Percentiles rank a stretch among this genome's conserved stretches.
Evolutionary conservation across 2,329 filamentous ascomycete genomes (phyloP).

Genomic region (Nemania bipapillata): DNA sequence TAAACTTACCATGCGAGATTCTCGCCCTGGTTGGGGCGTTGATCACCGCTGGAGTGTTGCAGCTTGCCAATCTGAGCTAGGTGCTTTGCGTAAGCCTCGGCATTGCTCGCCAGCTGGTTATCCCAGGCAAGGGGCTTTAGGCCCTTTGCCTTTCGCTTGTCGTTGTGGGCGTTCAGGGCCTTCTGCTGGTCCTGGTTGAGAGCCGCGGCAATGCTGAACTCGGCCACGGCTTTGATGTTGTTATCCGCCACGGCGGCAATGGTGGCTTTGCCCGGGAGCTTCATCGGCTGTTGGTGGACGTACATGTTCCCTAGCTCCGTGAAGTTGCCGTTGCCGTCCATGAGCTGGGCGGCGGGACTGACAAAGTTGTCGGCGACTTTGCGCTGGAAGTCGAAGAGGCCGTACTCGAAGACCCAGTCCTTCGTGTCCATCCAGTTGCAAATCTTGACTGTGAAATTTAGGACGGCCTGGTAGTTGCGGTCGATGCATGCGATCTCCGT

Average conservation of each 20-base stretch:
- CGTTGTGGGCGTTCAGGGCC: conserved; percentile 48
- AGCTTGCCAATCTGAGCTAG: conserved; percentile 47
- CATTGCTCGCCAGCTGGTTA: conserved; percentile 45
- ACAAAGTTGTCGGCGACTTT: conserved; percentile 58
- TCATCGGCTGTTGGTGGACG: conserved; percentile 44
- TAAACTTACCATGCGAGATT: conserved; percentile 50
- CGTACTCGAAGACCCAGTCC: conserved; percentile 58
- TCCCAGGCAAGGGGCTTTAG: conserved; percentile 48
- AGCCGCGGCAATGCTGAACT: conserved; percentile 34
- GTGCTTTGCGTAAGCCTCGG: conserved; percentile 48
- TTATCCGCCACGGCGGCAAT: conserved; percentile 11
- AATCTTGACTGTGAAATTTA: conserved; percentile 55
- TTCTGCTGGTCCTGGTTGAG: conserved; percentile 43
- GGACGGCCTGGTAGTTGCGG: conserved; percentile 53
- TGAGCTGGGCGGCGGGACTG: conserved; percentile 59
- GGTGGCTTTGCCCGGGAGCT: conserved; percentile 34
- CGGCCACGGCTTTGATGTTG: conserved; percentile 4
- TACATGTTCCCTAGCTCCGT: conserved; percentile 50
- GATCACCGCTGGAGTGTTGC: conserved; percentile 47
- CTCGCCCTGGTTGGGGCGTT: conserved; percentile 50
- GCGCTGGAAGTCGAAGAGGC: conserved; percentile 58
- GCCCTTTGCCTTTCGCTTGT: conserved; percentile 45
- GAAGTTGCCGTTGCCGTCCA: conserved; percentile 56
- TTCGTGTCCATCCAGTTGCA: conserved; percentile 58
- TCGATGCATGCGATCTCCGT: conserved; percentile 59